These are phyloP conservation scores for Barnettozyma vustinii DNA, from an alignment of 805 yeast genomes.

Conservation along the genomic window DNA sequence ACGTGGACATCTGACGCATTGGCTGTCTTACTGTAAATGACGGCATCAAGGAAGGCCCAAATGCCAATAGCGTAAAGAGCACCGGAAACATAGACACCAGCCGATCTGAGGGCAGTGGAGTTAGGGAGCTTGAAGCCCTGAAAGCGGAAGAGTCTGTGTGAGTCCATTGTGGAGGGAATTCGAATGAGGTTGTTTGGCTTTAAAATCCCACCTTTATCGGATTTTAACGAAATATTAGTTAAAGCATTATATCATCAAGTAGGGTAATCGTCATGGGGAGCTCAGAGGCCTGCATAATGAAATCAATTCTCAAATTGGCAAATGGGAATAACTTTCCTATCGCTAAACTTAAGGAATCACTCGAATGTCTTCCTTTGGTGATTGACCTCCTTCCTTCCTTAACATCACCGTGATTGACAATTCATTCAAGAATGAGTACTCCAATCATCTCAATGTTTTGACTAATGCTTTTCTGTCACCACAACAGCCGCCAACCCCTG, in stretches of 20 bases:
- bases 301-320: not conserved
- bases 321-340: too few relatives aligned
- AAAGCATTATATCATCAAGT: not conserved
- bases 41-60: slow-evolving; percentile 87
- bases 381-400: too few relatives aligned
- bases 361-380: too few relatives aligned
- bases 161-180: slow-evolving; percentile 25
- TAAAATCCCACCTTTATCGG: not conserved
- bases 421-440: too few relatives aligned
- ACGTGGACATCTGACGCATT: slow-evolving; percentile 87
- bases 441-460: too few relatives aligned
- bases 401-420: too few relatives aligned
- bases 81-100: slow-evolving; percentile 76
- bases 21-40: slow-evolving; percentile 75
- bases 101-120: slow-evolving; percentile 61
- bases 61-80: slow-evolving; percentile 79
- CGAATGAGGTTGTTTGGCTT: not conserved
- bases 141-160: slow-evolving; percentile 57
- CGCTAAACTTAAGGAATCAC: too few relatives aligned
- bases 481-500: too few relatives aligned
- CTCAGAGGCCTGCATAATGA: not conserved
- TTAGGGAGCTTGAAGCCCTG: slow-evolving; percentile 62
- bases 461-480: too few relatives aligned
- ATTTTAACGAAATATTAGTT: not conserved
- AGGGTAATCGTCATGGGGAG: not conserved